Evolutionary conservation across 2,329 filamentous ascomycete genomes (phyloP), one percentile per base, ranked within the genome.

Genomic region (Fusarium veterinarium): DNA sequence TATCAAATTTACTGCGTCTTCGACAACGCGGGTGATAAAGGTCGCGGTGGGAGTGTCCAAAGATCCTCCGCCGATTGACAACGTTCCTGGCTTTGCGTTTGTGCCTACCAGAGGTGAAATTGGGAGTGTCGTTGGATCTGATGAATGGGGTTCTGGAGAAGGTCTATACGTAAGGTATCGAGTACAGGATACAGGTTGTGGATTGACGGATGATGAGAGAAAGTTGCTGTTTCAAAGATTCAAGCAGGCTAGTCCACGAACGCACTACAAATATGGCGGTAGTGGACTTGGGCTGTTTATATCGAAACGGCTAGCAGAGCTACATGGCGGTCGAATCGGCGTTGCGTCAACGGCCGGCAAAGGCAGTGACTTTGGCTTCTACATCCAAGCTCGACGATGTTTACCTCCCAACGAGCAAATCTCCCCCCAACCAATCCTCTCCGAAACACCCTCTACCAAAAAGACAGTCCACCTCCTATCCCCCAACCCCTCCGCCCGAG

Each of bases 1-100:
- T 0, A 92, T 95, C 79, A 95, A 95, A 74, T 95, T 95, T 77
- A 95, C 93, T 17, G 78, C 60, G 33, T 79, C 61, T 25, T 75
- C 55, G 81, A 44, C 38, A 1, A 74, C 65, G 8, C 60, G 81
- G 8, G 23, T 53, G 2, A 89, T 90, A 55, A 86, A 83, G 8
- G 86, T 90, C 3, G 83, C 84, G 0, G 80, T 89, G 0, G 85
- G 83, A 8, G 87, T 87, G 2, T 87, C 86, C 0, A 52, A 40
- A 9, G 30, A 38, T 0, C 53, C 55, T 1, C 73, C 73, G 0
- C 37, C 57, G 2, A 59, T 35, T 3, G 30, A 30, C 0, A 19
- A 37, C 1, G 55, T 44, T 9, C 61, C 70, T 8, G 72, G 62
- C 1, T 75, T 75, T 17, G 46, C 55, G 1, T 75, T 69, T 25